Base-by-base conservation (phyloP, 352 stramenopile species). In the Globisporangium rhizosaccharum region DNA sequence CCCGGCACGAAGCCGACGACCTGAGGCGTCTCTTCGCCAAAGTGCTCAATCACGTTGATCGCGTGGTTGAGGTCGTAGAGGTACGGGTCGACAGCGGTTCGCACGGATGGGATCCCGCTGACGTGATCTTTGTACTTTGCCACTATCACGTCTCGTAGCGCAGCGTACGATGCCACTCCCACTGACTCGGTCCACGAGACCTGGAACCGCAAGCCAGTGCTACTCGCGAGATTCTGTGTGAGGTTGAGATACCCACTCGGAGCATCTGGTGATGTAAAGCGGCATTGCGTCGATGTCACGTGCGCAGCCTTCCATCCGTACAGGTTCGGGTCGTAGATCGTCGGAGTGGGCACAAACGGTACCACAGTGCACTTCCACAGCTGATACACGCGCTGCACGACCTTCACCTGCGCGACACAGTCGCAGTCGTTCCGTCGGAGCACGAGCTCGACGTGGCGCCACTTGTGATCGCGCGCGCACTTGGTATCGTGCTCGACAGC, bases 381-480 rank as follows among this genome's bases (percentile, higher is more conserved):
- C 33, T 93, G 82, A 66, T 95, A 98, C 3, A 98, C 79, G 6
- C 80, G 81, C 25, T 79, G 78, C 23, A 98, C 82, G 20, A 96
- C 71, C 46, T 92, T 82, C n/a, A 93, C 83, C 65, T 97, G 87
- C 9, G 62, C 65, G 10, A 87, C 59, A 61, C 96, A 99, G 66
- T 98, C 73, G 68, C 96, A 99, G 25, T 97, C 92, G 57, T 93
- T 71, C 4, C 92, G 82, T 45, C 87, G 72, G 51, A 98, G 82
- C 1, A 89, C 88, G 12, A 96, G 73, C 51, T 85, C 68, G 11
- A 98, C 75, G 23, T 91, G 86, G n/a, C 77, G 68, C 82, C 94
- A 98, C 67, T 98, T 98, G 67, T 98, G 83, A 64, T 99, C 96
- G 10, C 96, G 76, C 0, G 79, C 92, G 61, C 96, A 99, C 20